Percentiles rank a stretch among this genome's conserved stretches.
These are phyloP conservation scores for Trichoderma atrobrunneum DNA, from an alignment of 2,329 filamentous ascomycete species.

Conservation along the genomic window DNA sequence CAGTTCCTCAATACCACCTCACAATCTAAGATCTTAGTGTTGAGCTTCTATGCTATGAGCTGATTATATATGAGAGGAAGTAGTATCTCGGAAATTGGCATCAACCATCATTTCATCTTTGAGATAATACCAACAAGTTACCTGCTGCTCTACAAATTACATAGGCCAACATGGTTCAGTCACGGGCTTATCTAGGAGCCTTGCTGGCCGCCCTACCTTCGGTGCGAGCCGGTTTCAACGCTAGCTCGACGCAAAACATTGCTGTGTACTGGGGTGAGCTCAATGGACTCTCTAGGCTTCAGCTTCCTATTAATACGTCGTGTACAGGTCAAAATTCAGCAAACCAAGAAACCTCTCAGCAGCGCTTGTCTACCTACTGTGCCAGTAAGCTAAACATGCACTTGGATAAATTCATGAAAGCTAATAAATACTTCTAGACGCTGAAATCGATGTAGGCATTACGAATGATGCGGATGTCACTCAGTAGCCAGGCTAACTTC, in stretches of 20 bases:
- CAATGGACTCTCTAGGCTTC: not conserved
- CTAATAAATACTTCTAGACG: not conserved
- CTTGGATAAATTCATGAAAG: not conserved
- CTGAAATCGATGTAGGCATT: not conserved
- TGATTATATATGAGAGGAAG: not conserved
- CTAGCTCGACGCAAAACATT: conserved; percentile 51
- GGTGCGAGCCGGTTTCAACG: conserved; percentile 42
- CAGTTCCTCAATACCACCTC: not conserved
- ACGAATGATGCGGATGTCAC: not conserved
- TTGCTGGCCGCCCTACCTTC: conserved; percentile 30
- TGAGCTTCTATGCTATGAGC: not conserved
- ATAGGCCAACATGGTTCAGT: conserved; percentile 4
- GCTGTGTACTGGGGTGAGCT: conserved; percentile 64
- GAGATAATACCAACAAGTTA: not conserved
- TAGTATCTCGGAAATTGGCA: not conserved
- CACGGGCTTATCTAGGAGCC: conserved; percentile 22
- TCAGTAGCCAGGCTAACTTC: not conserved
- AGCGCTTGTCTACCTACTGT: not conserved
- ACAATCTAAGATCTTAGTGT: not conserved
- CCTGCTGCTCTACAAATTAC: not conserved
- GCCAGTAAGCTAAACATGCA: not conserved
- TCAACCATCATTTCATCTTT: not conserved
- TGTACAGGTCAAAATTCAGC: not conserved
- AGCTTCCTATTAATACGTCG: not conserved
- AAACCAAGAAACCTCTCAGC: not conserved